Conservation (phyloP, 139 green algal species). For the Tetradesmus obliquus region DNA sequence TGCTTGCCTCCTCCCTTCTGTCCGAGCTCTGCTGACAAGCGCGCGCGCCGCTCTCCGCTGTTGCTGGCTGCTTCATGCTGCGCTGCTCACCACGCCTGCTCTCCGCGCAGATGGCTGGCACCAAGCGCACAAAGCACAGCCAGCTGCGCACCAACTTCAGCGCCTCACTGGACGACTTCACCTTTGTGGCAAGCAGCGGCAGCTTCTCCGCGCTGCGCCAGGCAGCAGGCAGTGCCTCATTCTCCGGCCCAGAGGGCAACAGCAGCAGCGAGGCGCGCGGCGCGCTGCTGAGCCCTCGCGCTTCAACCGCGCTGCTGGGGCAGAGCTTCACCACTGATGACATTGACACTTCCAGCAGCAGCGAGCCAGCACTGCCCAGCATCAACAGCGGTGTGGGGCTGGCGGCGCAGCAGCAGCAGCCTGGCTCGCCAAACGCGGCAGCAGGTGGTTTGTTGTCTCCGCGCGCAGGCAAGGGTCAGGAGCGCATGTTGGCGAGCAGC, state of each 20-base stretch:
- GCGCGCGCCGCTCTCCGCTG: too few relatives aligned
- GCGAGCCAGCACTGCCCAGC: background rate
- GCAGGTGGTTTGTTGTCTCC: background rate
- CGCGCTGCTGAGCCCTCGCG: constrained; percentile 15
- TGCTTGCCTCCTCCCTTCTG: too few relatives aligned
- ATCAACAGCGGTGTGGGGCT: background rate
- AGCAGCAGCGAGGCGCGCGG: background rate
- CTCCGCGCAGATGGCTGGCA: background rate
- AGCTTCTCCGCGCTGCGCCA: constrained; percentile 19
- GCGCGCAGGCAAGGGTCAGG: background rate
- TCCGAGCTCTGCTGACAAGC: too few relatives aligned
- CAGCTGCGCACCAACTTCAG: constrained; percentile 33
- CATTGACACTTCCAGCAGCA: constrained; percentile 1
- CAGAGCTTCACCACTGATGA: constrained; percentile 39
- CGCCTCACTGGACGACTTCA: constrained; percentile 32
- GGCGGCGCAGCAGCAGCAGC: background rate
- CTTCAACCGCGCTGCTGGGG: background rate
- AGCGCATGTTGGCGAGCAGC: background rate
- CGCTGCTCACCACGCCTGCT: background rate
- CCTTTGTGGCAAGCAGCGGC: constrained; percentile 20
- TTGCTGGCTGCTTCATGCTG: background rate
- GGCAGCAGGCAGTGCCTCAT: too few relatives aligned
- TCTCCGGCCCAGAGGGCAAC: background rate
- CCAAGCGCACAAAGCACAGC: constrained; percentile 26
- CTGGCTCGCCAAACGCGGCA: background rate